Base-by-base conservation (phyloP, 495 filamentous ascomycete genomes). In the Oidiodendron maius region DNA sequence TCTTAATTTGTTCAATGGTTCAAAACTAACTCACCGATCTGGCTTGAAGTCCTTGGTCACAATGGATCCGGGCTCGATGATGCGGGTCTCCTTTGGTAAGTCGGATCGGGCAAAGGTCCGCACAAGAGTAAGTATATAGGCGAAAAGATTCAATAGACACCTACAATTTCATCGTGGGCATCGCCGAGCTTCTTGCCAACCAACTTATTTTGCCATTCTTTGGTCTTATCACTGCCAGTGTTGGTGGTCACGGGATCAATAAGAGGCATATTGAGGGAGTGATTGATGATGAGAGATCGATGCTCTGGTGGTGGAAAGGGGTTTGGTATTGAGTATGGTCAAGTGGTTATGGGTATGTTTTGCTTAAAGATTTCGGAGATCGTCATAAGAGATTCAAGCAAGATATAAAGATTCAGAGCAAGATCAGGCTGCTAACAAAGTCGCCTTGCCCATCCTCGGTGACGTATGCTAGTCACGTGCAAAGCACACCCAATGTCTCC, bases 81-180 rank as follows among this genome's bases (percentile, higher is more conserved):
- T 71, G 26, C 87, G 81, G 51, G 80, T 77, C 44, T 74, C 56
- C 50, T 84, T 54, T 0, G 87, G 87, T 12, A 93, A 74, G 28
- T 91, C 86, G 30, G 69, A 71, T 63, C 83, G 89, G 47, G 86
- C 83, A 57, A 91, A 93, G 5, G 72, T 81, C 87, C 90, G 53
- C 2, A 13, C 18, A 17, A 12, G 20, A 13, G 17, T 47, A 15
- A 50, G 47, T 17, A 39, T 44, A 37, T 30, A 6, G 20, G 12
- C 5, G 26, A 12, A 30, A 12, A 30, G 26, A 30, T 30, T 30
- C 12, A 26, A 15, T 8, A 40, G 6, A 3, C 34, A 64, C 71
- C 44, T 62, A 82, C 79, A 9, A 59, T 63, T 30, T 69, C 67
- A 63, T 80, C 67, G 45, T 58, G 65, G 6, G 60, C 57, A 4